phyloP scores from a whole-genome alignment of 108 stramenopile species.

The Pseudonitzschia multistriata region DNA sequence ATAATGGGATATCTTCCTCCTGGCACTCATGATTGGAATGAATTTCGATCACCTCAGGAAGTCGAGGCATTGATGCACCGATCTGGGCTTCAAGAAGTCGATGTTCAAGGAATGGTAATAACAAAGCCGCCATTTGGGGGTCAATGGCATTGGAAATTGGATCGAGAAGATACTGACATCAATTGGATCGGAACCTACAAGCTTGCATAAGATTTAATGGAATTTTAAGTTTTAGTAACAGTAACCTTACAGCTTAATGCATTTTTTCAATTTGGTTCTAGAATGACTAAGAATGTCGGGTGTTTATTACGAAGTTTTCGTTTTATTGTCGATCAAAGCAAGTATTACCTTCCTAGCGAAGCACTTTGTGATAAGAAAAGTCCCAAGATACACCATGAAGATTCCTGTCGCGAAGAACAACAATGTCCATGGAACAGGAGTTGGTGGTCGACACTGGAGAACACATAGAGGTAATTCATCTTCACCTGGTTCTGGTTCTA shows the following conservation, averaged over 20 bases:
- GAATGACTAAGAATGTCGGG: neutral
- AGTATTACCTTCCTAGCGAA: neutral
- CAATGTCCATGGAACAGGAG: conserved; percentile 9
- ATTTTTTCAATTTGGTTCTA: neutral
- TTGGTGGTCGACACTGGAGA: conserved; percentile 8
- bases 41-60: conserved; percentile 74
- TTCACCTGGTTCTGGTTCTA: neutral
- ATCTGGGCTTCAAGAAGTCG: conserved; percentile 31
- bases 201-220: neutral
- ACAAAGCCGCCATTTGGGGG: conserved; percentile 39
- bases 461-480: conserved; percentile 4
- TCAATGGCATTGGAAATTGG: conserved; percentile 68
- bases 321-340: neutral
- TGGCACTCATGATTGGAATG: conserved; percentile 91
- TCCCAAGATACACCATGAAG: neutral
- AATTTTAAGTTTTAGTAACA: neutral
- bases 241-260: neutral
- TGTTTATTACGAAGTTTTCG: neutral
- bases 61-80: conserved; percentile 36
- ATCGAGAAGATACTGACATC: conserved; percentile 59
- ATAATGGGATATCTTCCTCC: conserved; percentile 81
- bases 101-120: conserved; percentile 56
- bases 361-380: neutral
- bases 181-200: conserved; percentile 87
- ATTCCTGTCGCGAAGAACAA: neutral